These are phyloP conservation scores for Pseudocercospora pini-densiflorae DNA, from an alignment of 2,329 filamentous ascomycete species.

Conservation along the genomic window DNA sequence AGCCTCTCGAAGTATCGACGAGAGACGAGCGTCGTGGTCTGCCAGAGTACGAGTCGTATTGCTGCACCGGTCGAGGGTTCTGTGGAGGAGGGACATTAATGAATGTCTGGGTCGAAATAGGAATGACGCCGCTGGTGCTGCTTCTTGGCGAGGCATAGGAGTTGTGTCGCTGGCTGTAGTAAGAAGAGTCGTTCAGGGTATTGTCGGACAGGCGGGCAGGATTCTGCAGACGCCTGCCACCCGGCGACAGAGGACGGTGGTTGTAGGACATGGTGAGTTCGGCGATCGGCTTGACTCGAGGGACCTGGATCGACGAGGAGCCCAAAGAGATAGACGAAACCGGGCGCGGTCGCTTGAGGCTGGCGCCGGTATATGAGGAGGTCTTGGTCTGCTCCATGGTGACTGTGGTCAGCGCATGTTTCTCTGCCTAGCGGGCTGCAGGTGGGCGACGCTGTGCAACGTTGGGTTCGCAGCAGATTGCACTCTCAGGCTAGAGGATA, in stretches of 20 bases:
- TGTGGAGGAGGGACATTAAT: slow-evolving; percentile 34
- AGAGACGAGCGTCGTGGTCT: slow-evolving; percentile 52
- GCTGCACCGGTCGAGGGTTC: slow-evolving; percentile 31
- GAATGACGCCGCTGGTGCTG: slow-evolving; percentile 43
- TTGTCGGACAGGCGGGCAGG: slow-evolving; percentile 38
- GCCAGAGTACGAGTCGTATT: slow-evolving; percentile 51
- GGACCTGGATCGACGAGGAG: slow-evolving; percentile 21
- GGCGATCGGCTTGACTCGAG: slow-evolving; percentile 30
- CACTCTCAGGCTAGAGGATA: neutral
- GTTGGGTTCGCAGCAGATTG: slow-evolving; percentile 9
- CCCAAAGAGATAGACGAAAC: slow-evolving; percentile 3
- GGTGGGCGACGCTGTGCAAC: slow-evolving; percentile 17
- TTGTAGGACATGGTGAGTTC: slow-evolving; percentile 39
- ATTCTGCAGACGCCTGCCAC: slow-evolving; percentile 41
- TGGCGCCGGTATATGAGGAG: slow-evolving; percentile 10
- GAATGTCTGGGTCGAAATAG: slow-evolving; percentile 43
- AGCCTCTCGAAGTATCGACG: slow-evolving; percentile 42
- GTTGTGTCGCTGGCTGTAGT: slow-evolving; percentile 33
- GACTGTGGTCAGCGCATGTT: slow-evolving; percentile 23
- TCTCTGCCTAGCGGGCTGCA: neutral
- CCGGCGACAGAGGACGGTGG: slow-evolving; percentile 41
- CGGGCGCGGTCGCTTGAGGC: slow-evolving; percentile 22
- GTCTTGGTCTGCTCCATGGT: slow-evolving; percentile 23
- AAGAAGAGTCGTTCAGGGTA: slow-evolving; percentile 35
- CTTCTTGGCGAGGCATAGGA: slow-evolving; percentile 40